Percentiles rank a stretch among this genome's conserved stretches.
Conservation (phyloP, 2,329 filamentous ascomycete genomes). For the Colletotrichum ledebouriae region DNA sequence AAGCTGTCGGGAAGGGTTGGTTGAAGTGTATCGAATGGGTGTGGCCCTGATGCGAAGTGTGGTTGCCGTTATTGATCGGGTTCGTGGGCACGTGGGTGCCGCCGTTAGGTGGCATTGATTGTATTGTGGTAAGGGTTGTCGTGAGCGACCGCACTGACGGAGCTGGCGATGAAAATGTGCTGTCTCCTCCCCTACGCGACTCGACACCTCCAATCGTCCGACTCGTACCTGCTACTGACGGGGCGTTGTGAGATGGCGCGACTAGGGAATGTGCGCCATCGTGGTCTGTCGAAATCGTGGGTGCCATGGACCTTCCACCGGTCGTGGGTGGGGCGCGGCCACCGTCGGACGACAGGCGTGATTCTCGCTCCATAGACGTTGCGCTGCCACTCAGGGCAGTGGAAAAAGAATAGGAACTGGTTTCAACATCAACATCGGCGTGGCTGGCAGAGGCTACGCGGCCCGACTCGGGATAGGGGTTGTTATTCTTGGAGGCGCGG, state of each 20-base stretch:
- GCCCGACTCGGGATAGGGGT: conserved; percentile 91
- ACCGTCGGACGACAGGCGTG: conserved; percentile 71
- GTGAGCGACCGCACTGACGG: conserved; percentile 85
- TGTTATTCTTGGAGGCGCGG: conserved; percentile 77
- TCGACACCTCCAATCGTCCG: conserved; percentile 77
- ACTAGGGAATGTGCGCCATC: conserved; percentile 81
- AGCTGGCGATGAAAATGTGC: conserved; percentile 86
- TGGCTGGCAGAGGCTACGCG: conserved; percentile 57
- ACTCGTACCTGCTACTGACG: conserved; percentile 79
- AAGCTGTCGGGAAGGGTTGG: conserved; percentile 73
- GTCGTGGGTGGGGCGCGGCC: conserved; percentile 69
- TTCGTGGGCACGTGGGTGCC: conserved; percentile 40
- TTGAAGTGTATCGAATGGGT: conserved; percentile 71
- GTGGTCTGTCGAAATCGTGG: conserved; percentile 86
- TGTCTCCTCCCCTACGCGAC: conserved; percentile 77
- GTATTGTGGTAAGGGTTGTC: conserved; percentile 85
- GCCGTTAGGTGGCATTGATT: conserved; percentile 70
- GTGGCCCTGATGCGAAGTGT: conserved; percentile 48
- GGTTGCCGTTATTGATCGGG: conserved; percentile 56
- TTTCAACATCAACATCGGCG: conserved; percentile 43
- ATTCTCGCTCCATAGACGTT: conserved; percentile 69
- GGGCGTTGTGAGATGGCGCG: conserved; percentile 79
- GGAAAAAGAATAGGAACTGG: conserved; percentile 67
- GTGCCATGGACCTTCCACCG: conserved; percentile 80
- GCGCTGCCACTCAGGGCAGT: conserved; percentile 68